phyloP scores from a whole-genome alignment of 805 yeast species.

The Brettanomyces anomalus region DNA sequence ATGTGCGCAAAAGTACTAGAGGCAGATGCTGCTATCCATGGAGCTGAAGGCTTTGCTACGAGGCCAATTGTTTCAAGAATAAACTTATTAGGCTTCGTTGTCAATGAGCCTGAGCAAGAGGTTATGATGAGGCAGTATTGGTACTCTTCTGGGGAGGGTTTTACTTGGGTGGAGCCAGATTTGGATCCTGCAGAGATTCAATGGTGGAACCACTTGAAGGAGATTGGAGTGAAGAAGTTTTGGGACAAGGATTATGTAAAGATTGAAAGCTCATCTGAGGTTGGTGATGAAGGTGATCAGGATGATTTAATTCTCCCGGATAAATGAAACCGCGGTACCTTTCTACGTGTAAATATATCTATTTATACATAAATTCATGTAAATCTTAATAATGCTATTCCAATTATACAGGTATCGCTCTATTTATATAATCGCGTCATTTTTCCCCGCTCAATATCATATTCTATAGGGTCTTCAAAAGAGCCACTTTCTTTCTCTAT shows the following conservation, averaged over 20 bases:
- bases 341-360: too few species aligned
- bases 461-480: too few species aligned
- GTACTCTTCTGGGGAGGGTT: constrained; percentile 81
- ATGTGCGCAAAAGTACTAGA: constrained; percentile 60
- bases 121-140: constrained; percentile 70
- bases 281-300: constrained; percentile 9
- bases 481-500: too few species aligned
- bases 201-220: constrained; percentile 25
- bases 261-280: constrained; percentile 12
- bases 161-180: constrained; percentile 86
- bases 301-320: constrained; percentile 11
- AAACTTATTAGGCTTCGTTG: constrained; percentile 28
- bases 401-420: neutral
- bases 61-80: constrained; percentile 21
- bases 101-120: constrained; percentile 55
- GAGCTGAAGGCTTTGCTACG: constrained; percentile 33
- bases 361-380: too few species aligned
- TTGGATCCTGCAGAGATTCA: constrained; percentile 72
- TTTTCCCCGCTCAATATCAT: too few species aligned
- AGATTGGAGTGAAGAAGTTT: constrained; percentile 21
- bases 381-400: neutral
- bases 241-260: constrained; percentile 21
- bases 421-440: too few species aligned
- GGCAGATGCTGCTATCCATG: constrained; percentile 48
- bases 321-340: neutral